Evolutionary conservation across 2,329 filamentous ascomycete species (phyloP).

Genomic region (Pseudogymnoascus sp.): DNA sequence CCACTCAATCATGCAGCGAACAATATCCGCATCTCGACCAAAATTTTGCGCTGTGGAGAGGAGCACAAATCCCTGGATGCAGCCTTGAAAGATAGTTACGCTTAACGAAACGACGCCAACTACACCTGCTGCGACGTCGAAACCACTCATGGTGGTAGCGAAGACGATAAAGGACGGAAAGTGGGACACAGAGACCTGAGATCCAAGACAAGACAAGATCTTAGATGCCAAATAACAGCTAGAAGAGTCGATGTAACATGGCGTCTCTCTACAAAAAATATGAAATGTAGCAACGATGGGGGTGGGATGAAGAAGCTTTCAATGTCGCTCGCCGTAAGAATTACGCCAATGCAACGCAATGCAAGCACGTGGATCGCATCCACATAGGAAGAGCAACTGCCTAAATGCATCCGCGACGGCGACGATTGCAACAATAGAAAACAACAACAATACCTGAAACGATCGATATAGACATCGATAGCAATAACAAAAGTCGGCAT

Average conservation of each 20-base stretch:
- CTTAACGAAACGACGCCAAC: conserved; percentile 14
- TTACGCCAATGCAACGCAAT: background rate
- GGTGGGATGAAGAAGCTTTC: background rate
- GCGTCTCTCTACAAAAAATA: background rate
- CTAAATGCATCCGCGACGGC: background rate
- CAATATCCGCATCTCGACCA: conserved; percentile 13
- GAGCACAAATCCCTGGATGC: conserved; percentile 15
- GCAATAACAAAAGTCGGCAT: background rate
- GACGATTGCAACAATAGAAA: background rate
- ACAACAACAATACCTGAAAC: background rate
- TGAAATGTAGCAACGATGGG: background rate
- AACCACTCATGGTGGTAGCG: conserved; percentile 9
- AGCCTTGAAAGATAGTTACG: conserved; percentile 13
- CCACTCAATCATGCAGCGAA: conserved; percentile 13
- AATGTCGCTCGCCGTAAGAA: background rate
- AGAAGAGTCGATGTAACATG: background rate
- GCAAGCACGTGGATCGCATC: background rate
- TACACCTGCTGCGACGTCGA: conserved; percentile 13
- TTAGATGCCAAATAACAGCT: background rate
- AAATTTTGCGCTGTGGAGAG: conserved; percentile 16
- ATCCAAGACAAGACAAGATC: background rate
- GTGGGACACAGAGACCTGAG: background rate
- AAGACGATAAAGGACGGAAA: background rate
- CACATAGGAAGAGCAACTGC: background rate
- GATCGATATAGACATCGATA: background rate